A percentile compares a stretch with the other conserved stretches of the same genome.
Evolutionary conservation across 495 filamentous ascomycete species (phyloP).

Genomic region (Hypoxylon cercidicola): DNA sequence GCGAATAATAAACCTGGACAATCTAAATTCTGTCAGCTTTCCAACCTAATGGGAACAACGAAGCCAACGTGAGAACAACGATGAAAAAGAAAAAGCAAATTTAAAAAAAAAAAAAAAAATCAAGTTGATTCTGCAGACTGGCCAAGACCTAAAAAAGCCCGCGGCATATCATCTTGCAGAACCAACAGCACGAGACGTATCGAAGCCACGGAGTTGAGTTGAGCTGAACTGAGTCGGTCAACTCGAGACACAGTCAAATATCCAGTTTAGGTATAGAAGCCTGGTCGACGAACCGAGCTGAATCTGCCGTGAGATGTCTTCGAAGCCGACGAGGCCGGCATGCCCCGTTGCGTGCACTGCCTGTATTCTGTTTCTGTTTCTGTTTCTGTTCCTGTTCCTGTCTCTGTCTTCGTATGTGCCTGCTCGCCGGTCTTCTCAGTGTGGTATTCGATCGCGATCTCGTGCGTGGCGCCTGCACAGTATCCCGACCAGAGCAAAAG

Average conservation of each 20-base stretch:
- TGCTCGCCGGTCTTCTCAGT: slow-evolving; percentile 35
- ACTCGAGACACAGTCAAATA: slow-evolving; percentile 4
- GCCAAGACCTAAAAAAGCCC: slow-evolving; percentile 20
- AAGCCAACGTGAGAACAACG: not conserved
- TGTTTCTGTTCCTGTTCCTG: slow-evolving; percentile 1
- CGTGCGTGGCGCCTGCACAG: slow-evolving; percentile 48
- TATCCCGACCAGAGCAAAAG: slow-evolving; percentile 40
- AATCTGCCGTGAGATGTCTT: slow-evolving; percentile 26
- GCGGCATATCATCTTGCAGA: slow-evolving; percentile 17
- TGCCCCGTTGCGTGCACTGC: slow-evolving; percentile 1
- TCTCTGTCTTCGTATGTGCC: slow-evolving; percentile 24
- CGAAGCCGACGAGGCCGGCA: slow-evolving; percentile 19
- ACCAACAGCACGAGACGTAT: slow-evolving; percentile 7
- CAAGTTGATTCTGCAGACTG: slow-evolving; percentile 7
- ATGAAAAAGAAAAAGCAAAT: not conserved
- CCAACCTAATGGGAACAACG: slow-evolving; percentile 6
- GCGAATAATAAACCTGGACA: slow-evolving; percentile 31
- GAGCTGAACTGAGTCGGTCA: slow-evolving; percentile 5
- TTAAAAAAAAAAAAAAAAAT: slow-evolving; percentile 4
- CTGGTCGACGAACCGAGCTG: slow-evolving; percentile 20
- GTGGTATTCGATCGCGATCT: slow-evolving; percentile 41
- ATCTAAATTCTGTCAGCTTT: slow-evolving; percentile 33
- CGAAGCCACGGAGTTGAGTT: slow-evolving; percentile 6
- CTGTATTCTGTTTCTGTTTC: not conserved
- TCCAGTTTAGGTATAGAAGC: slow-evolving; percentile 17